phyloP scores from a whole-genome alignment of 345 rosid species.

The Eucalyptus marginata region DNA sequence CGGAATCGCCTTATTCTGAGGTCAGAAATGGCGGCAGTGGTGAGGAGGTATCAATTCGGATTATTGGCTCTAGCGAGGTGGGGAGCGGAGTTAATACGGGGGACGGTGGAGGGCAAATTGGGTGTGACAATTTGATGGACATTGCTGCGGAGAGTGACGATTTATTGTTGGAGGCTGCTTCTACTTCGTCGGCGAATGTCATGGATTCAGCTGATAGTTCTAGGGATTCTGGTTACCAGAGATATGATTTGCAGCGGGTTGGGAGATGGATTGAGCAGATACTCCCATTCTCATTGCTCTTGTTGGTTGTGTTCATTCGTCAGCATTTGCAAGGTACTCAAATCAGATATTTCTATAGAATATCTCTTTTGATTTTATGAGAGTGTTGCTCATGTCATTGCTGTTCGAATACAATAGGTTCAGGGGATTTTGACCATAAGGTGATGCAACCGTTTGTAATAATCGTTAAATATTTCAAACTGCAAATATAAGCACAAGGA shows the following conservation, averaged over 20 bases:
- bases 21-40: not conserved
- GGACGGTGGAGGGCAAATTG: not conserved
- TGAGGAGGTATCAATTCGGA: constrained; percentile 36
- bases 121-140: not conserved
- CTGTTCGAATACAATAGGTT: not conserved
- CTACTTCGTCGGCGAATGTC: not conserved
- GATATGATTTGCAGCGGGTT: constrained; percentile 36
- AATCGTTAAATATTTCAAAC: not conserved
- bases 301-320: constrained; percentile 42
- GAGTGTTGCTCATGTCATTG: not conserved
- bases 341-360: not conserved
- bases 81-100: not conserved
- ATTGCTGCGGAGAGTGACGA: not conserved
- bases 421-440: not conserved
- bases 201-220: constrained; percentile 1
- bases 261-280: constrained; percentile 51
- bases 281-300: constrained; percentile 42
- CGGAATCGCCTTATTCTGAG: not conserved
- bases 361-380: not conserved
- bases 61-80: constrained; percentile 10
- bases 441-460: not conserved
- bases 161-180: not conserved
- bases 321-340: constrained; percentile 56
- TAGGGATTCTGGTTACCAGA: constrained; percentile 22
- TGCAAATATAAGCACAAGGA: not conserved